Evolutionary conservation across 768 basidiomycete genomes (phyloP).

Genomic region (Suillus plorans): DNA sequence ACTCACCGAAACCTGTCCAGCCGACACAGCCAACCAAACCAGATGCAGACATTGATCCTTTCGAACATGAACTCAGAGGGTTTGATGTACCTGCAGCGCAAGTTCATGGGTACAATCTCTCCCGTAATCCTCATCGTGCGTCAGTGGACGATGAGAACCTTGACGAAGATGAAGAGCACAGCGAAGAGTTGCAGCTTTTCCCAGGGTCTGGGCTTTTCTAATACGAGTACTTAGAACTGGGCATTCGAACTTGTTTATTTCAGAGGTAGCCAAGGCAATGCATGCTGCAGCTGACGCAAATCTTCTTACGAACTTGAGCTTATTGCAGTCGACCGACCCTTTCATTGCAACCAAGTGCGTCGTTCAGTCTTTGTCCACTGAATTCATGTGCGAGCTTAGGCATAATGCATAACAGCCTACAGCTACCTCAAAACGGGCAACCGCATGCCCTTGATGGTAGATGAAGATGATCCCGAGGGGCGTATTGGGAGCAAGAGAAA

Average conservation of each 20-base stretch:
- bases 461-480: too few species aligned
- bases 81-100: conserved; percentile 17
- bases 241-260: background rate
- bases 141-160: conserved; percentile 20
- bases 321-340: too few species aligned
- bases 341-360: too few species aligned
- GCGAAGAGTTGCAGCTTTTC: conserved; percentile 39
- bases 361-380: too few species aligned
- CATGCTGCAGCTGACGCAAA: too few species aligned
- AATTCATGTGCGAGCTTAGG: too few species aligned
- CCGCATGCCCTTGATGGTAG: too few species aligned
- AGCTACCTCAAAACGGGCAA: too few species aligned
- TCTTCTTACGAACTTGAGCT: too few species aligned
- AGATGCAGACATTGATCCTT: conserved; percentile 34
- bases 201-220: conserved; percentile 44
- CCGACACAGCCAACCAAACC: conserved; percentile 20
- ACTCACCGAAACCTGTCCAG: conserved; percentile 10
- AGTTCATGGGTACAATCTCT: conserved; percentile 11
- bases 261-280: too few species aligned
- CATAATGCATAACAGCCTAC: too few species aligned
- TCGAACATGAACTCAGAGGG: conserved; percentile 28
- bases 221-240: conserved; percentile 7
- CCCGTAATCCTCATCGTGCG: conserved; percentile 26
- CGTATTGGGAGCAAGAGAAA: too few species aligned
- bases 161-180: conserved; percentile 21